Conservation (phyloP, 768 basidiomycete genomes). For the Psilocybe tampanensis region DNA sequence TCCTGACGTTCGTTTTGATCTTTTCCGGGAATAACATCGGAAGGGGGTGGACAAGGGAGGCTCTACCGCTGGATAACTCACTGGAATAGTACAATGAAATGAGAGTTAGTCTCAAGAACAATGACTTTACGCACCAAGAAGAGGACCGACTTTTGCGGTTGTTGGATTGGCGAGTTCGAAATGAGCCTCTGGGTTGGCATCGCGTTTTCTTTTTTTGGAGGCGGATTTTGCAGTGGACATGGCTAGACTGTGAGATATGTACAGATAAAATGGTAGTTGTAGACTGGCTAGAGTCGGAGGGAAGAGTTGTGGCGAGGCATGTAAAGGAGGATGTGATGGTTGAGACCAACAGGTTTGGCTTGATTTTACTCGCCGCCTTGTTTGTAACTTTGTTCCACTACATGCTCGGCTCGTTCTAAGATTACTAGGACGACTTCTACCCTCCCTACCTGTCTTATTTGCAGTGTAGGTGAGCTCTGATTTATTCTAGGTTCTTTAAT, state of each 20-base stretch:
- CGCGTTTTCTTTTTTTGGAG: constrained; percentile 47
- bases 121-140: constrained; percentile 34
- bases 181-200: constrained; percentile 27
- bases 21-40: constrained; percentile 56
- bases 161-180: constrained; percentile 33
- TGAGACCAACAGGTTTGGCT: constrained; percentile 15
- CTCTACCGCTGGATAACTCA: constrained; percentile 62
- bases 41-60: constrained; percentile 63
- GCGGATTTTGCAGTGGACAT: constrained; percentile 38
- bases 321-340: constrained; percentile 14
- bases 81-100: constrained; percentile 15
- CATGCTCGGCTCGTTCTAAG: constrained; percentile 20
- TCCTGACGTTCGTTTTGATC: constrained; percentile 31
- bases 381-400: constrained; percentile 27
- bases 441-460: constrained; percentile 10
- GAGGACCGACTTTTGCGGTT: constrained; percentile 35
- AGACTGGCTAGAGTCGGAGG: background rate
- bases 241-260: background rate
- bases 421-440: constrained; percentile 13
- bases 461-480: constrained; percentile 15
- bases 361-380: constrained; percentile 15
- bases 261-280: background rate
- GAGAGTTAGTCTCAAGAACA: background rate
- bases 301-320: background rate
- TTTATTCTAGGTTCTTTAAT: constrained; percentile 13